A percentile compares a stretch with the other conserved stretches of the same genome.
These are phyloP conservation scores for Bacidia gigantensis DNA, from an alignment of 495 filamentous ascomycete species.

Conservation along the genomic window DNA sequence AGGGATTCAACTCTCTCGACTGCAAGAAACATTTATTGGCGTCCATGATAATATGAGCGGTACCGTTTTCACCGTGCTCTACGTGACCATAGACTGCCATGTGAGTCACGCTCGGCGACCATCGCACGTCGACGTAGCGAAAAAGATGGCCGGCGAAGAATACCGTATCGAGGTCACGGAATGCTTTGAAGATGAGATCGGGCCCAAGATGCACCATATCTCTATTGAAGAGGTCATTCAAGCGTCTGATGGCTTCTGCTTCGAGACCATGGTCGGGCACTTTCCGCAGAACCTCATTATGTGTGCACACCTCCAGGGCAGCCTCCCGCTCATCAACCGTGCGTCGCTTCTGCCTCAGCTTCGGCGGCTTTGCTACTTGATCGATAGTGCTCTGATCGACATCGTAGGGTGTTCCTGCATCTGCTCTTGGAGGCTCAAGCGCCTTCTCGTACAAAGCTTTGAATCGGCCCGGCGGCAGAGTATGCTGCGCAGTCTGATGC, in stretches of 20 bases:
- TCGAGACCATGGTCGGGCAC: neutral
- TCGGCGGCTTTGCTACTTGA: neutral
- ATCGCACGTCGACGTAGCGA: neutral
- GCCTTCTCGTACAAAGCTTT: neutral
- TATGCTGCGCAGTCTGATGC: neutral
- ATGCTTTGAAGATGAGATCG: neutral
- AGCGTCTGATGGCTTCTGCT: neutral
- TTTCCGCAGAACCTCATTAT: neutral
- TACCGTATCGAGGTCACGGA: neutral
- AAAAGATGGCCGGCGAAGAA: neutral
- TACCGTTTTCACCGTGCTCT: neutral
- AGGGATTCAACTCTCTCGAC: neutral
- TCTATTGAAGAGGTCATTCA: neutral
- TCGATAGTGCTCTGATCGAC: neutral
- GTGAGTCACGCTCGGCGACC: neutral
- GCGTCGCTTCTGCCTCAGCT: neutral
- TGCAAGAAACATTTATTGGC: neutral
- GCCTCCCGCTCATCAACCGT: neutral
- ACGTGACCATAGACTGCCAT: neutral
- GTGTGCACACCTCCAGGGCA: neutral
- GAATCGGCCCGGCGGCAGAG: neutral
- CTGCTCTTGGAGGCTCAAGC: neutral
- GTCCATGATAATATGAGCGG: constrained; percentile 1
- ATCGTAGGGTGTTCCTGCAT: neutral
- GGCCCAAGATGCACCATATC: neutral